These are phyloP conservation scores for Trichocladium uniseriatum DNA, from an alignment of 495 filamentous ascomycete genomes.

Conservation along the genomic window DNA sequence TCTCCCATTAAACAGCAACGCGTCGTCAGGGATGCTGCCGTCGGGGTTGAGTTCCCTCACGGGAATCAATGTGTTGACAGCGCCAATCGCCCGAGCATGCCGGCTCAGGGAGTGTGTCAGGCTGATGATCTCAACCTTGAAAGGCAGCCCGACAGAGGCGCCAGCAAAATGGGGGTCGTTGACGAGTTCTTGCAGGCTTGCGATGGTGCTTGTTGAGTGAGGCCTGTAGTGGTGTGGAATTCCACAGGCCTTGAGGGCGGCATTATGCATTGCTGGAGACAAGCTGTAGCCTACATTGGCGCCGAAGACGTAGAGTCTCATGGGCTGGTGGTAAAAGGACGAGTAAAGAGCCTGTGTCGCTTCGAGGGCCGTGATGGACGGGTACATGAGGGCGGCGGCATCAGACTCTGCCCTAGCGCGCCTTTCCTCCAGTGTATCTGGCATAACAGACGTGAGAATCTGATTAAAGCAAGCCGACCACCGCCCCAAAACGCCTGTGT, in stretches of 20 bases:
- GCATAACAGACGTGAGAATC: constrained; percentile 55
- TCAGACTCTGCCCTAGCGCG: constrained; percentile 7
- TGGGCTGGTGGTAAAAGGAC: constrained; percentile 46
- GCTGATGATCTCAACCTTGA: constrained; percentile 58
- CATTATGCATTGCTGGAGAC: constrained; percentile 68
- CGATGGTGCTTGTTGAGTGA: constrained; percentile 49
- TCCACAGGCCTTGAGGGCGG: constrained; percentile 56
- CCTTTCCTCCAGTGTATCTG: constrained; percentile 37
- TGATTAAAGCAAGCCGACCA: constrained; percentile 59
- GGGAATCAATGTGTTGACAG: constrained; percentile 67
- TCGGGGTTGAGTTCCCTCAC: constrained; percentile 48
- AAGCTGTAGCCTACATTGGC: constrained; percentile 60
- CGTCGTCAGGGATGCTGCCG: constrained; percentile 50
- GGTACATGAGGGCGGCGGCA: constrained; percentile 4
- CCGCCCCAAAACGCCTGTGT: constrained; percentile 52
- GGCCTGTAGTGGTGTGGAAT: constrained; percentile 57
- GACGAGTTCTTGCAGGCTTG: constrained; percentile 50
- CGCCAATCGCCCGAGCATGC: constrained; percentile 64
- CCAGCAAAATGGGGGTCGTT: constrained; percentile 59
- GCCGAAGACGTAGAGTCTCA: constrained; percentile 63
- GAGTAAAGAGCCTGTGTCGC: constrained; percentile 46
- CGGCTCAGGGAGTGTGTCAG: constrained; percentile 56
- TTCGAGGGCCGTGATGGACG: constrained; percentile 49
- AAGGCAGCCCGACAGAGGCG: constrained; percentile 61
- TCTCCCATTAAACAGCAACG: constrained; percentile 47